phyloP scores from a whole-genome alignment of 2,329 filamentous ascomycete species.

The Penicillium vulpinum region DNA sequence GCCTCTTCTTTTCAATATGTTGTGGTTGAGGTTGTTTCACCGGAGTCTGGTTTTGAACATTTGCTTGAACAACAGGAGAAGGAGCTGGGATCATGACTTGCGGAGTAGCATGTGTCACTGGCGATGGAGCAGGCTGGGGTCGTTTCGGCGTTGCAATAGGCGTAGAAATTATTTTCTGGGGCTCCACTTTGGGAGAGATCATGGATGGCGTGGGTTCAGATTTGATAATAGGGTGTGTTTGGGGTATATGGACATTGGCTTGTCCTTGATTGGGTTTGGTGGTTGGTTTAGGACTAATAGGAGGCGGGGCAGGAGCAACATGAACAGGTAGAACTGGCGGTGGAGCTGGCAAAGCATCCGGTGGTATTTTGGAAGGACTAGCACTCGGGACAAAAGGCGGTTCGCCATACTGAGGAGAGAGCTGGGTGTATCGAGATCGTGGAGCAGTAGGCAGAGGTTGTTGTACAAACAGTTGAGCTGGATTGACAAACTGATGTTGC shows the following conservation, averaged over 20 bases:
- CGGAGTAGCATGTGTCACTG: conserved; percentile 19
- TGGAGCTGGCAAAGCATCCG: conserved; percentile 11
- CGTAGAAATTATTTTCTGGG: not conserved
- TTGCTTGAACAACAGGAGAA: conserved; percentile 30
- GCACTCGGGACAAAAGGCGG: conserved; percentile 12
- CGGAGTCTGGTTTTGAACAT: conserved; percentile 20
- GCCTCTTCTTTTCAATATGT: conserved; percentile 15
- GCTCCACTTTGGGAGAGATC: conserved; percentile 3
- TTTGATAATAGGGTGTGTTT: conserved; percentile 1
- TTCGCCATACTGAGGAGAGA: conserved; percentile 33
- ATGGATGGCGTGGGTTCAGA: conserved; percentile 5
- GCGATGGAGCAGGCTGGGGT: conserved; percentile 21
- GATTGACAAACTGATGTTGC: conserved; percentile 41
- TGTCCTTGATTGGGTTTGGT: conserved; percentile 2
- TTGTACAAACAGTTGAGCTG: conserved; percentile 38
- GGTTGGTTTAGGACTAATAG: conserved; percentile 5
- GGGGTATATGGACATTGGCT: conserved; percentile 7
- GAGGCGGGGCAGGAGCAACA: not conserved
- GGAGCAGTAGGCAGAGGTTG: conserved; percentile 33
- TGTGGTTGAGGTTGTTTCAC: conserved; percentile 27
- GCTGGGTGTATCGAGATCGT: conserved; percentile 28
- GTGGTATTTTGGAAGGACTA: conserved; percentile 12
- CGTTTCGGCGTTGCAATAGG: conserved; percentile 10
- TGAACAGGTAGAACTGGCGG: conserved; percentile 17
- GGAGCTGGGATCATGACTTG: conserved; percentile 33